Evolutionary conservation across 1,139 yeast species (phyloP).

Genomic region (Pneumocystis oryctolagi): DNA sequence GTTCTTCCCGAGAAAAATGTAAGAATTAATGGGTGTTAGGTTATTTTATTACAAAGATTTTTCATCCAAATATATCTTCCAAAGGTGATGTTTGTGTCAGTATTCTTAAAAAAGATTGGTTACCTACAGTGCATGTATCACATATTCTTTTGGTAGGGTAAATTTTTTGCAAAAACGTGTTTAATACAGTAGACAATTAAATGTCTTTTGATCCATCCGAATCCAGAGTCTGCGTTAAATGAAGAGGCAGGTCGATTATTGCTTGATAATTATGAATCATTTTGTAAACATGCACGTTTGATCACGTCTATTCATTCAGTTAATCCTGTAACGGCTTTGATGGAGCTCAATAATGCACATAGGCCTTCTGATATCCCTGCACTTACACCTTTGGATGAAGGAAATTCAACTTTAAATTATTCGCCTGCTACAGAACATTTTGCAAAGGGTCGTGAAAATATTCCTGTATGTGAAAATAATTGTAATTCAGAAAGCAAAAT

Average conservation of each 20-base stretch:
- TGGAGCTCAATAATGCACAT: not conserved
- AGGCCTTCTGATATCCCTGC: not conserved
- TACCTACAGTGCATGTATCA: slow-evolving; percentile 35
- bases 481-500: not conserved
- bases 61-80: slow-evolving; percentile 61
- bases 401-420: not conserved
- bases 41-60: slow-evolving; percentile 37
- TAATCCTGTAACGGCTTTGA: slow-evolving; percentile 1
- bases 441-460: not conserved
- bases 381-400: not conserved
- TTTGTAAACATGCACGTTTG: slow-evolving; percentile 21
- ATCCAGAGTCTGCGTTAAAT: slow-evolving; percentile 25
- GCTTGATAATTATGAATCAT: slow-evolving; percentile 22
- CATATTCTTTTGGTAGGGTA: slow-evolving; percentile 20
- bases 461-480: not conserved
- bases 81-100: slow-evolving; percentile 74
- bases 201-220: slow-evolving; percentile 25
- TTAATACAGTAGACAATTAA: slow-evolving; percentile 19
- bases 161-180: not conserved
- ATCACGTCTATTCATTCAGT: slow-evolving; percentile 24
- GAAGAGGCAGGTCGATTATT: slow-evolving; percentile 25
- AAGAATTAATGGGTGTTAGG: slow-evolving; percentile 32
- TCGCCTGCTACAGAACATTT: not conserved
- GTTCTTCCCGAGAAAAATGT: not conserved
- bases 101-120: slow-evolving; percentile 53